Evolutionary conservation across 2,329 filamentous ascomycete species (phyloP).

Genomic region (Hymenoscyphus infarciens): DNA sequence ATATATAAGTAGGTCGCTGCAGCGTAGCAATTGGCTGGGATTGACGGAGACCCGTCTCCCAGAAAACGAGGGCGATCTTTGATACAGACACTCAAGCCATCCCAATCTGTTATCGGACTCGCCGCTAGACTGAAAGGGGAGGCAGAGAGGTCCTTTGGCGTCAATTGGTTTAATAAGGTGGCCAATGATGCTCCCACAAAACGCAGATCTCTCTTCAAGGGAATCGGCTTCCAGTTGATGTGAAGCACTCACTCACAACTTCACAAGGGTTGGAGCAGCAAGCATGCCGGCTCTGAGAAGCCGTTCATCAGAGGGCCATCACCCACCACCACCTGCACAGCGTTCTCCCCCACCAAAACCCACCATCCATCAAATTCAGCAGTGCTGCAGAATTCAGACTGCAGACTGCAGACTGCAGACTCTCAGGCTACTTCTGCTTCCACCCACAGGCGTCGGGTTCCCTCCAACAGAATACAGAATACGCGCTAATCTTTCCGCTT

Average conservation of each 20-base stretch:
- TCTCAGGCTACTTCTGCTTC: background rate
- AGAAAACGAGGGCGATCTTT: background rate
- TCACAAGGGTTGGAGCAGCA: too few relatives aligned
- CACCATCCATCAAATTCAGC: background rate
- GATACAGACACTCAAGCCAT: background rate
- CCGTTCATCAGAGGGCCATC: too few relatives aligned
- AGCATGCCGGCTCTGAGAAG: background rate
- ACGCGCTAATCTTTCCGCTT: background rate
- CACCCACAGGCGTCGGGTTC: constrained; percentile 1
- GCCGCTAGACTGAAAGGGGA: too few relatives aligned
- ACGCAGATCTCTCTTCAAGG: too few relatives aligned
- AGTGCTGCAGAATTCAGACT: too few relatives aligned
- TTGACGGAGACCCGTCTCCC: background rate
- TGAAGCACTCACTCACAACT: background rate
- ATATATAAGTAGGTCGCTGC: background rate
- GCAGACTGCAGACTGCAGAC: too few relatives aligned
- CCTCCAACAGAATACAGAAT: background rate
- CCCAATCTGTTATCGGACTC: background rate
- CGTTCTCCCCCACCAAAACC: background rate
- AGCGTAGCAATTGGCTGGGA: background rate
- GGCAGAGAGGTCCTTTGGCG: too few relatives aligned
- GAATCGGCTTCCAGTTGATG: too few relatives aligned
- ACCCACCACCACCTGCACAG: too few relatives aligned
- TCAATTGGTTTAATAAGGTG: too few relatives aligned
- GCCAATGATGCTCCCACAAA: too few relatives aligned